phyloP scores from a whole-genome alignment of 2,329 filamentous ascomycete genomes.

The Aureobasidium melanogenum region DNA sequence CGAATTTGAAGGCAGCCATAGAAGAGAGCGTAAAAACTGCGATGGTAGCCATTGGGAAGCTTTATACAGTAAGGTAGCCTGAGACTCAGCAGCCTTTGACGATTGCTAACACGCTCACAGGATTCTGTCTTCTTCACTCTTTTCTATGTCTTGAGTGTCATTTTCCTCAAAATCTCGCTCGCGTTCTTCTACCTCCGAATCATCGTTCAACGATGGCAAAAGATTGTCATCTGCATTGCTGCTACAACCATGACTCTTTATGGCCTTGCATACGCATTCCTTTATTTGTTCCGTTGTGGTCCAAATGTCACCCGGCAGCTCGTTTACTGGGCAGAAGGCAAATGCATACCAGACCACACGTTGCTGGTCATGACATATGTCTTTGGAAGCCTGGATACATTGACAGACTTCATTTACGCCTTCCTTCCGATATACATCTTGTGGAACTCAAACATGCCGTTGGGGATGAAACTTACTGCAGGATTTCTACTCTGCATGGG shows the following conservation, averaged over 20 bases:
- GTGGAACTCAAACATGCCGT: constrained; percentile 32
- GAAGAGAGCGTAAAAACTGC: background rate
- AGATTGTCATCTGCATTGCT: constrained; percentile 19
- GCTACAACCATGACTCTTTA: constrained; percentile 22
- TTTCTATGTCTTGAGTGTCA: constrained; percentile 31
- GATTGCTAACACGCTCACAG: background rate
- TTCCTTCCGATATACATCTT: constrained; percentile 33
- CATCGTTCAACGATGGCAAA: constrained; percentile 30
- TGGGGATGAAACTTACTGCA: constrained; percentile 33
- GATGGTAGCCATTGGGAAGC: background rate
- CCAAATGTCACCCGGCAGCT: constrained; percentile 17
- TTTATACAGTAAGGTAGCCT: background rate
- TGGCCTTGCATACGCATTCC: constrained; percentile 24
- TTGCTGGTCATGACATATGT: constrained; percentile 18
- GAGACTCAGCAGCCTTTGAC: background rate
- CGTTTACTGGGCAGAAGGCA: constrained; percentile 11
- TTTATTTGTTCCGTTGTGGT: constrained; percentile 24
- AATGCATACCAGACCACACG: constrained; percentile 16
- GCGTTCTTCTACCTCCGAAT: constrained; percentile 38
- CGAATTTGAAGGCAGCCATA: background rate
- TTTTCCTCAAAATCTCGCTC: constrained; percentile 36
- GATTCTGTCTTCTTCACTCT: constrained; percentile 19
- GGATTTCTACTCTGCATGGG: constrained; percentile 32
- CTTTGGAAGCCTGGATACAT: constrained; percentile 26
- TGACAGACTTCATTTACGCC: constrained; percentile 28